phyloP scores from a whole-genome alignment of 2,329 filamentous ascomycete genomes.

The Elsinoe arachidis region DNA sequence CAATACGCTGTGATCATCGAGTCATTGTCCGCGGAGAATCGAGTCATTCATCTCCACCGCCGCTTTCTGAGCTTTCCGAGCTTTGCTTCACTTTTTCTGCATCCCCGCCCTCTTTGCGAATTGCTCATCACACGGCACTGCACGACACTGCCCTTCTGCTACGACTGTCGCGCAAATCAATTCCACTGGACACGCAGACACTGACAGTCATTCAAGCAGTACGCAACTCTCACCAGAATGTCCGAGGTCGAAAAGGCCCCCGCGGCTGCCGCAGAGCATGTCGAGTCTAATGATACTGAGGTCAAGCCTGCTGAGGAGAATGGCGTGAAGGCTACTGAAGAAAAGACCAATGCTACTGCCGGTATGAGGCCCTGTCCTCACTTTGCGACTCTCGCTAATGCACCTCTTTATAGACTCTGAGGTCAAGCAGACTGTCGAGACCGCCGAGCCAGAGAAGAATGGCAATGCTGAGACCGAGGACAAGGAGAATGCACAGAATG shows the following conservation, averaged over 20 bases:
- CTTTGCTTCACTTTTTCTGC: constrained; percentile 7
- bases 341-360: background rate
- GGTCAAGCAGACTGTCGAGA: constrained; percentile 16
- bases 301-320: background rate
- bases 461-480: background rate
- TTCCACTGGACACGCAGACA: background rate
- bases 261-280: constrained; percentile 14
- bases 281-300: constrained; percentile 8
- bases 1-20: too few species aligned
- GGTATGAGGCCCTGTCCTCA: constrained; percentile 18
- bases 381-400: constrained; percentile 4
- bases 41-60: constrained; percentile 12
- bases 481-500: constrained; percentile 10
- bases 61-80: constrained; percentile 3
- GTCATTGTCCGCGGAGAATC: constrained; percentile 3
- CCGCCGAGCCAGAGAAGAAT: background rate
- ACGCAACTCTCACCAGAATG: constrained; percentile 9
- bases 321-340: background rate
- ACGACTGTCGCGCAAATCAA: background rate
- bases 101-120: background rate
- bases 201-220: background rate
- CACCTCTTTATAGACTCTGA: constrained; percentile 11
- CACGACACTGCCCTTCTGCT: too few species aligned
- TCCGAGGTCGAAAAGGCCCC: constrained; percentile 15
- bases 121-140: background rate